Base-by-base conservation (phyloP, 2,329 filamentous ascomycete genomes). In the Nemania abortiva region DNA sequence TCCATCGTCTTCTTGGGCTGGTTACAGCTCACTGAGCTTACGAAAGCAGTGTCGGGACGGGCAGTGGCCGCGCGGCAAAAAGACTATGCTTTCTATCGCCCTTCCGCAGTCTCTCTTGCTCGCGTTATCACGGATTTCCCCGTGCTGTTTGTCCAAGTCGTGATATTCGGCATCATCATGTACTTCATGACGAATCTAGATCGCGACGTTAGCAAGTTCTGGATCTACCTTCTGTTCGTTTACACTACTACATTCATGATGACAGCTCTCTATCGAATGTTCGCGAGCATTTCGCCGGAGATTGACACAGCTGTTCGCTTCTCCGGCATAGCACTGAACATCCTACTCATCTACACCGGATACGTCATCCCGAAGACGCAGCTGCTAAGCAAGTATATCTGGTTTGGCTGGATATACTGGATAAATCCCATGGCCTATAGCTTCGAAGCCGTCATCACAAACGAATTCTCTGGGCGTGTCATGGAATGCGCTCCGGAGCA, bases 141-240 rank as follows among this genome's bases (percentile, higher is more conserved):
- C 0, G 72, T 86, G 6, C 89, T 95, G 70, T 82, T 93, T 13
- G 64, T 86, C 7, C 91, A 92, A 72, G 84, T 90, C 0, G 81
- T 91, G 63, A 81, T 89, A 22, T 95, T 94, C 81, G 92, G 92
- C 70, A 56, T 93, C 47, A 86, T 90, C 20, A 83, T 95, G 45
- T 95, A 95, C 82, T 95, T 94, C 80, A 90, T 95, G 90, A 88
- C 90, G 0, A 89, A 91, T 59, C 84, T 95, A 1, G 85, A 90
- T 62, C 83, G 90, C 31, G 87, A 88, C 31, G 85, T 91, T 0
- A 90, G 88, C 52, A 85, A 90, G 27, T 92, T 91, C 77, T 92
- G 91, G 76, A 89, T 90, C 63, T 87, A 88, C 73, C 86, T 88
- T 68, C 78, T 91, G 0, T 88, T 92, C 70, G 85, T 88, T 15